A percentile compares a stretch with the other conserved stretches of the same genome.
These are phyloP conservation scores for Kodamaea hsintzibuensis DNA, from an alignment of 805 yeast species.

Conservation along the genomic window DNA sequence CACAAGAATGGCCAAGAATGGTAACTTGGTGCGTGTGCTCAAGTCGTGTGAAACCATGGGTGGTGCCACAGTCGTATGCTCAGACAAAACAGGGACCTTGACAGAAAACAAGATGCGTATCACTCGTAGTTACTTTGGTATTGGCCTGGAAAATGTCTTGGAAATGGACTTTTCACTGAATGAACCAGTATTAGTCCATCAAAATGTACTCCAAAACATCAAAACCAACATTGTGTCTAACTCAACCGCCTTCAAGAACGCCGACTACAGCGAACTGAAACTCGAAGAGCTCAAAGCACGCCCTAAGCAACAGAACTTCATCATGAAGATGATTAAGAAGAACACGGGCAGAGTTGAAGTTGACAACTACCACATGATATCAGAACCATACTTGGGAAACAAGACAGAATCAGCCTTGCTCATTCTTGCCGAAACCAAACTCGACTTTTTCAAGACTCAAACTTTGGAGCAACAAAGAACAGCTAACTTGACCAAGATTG, in stretches of 20 bases:
- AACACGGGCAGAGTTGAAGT: constrained; percentile 14
- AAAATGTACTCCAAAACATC: constrained; percentile 28
- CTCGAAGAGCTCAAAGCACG: constrained; percentile 26
- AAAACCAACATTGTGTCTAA: constrained; percentile 67
- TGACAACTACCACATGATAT: constrained; percentile 12
- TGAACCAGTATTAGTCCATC: constrained; percentile 34
- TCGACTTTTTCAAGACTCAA: constrained; percentile 45
- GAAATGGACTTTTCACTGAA: constrained; percentile 16
- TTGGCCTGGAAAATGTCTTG: constrained; percentile 17
- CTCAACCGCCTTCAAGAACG: constrained; percentile 87
- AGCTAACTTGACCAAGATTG: constrained; percentile 36
- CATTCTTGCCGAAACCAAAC: constrained; percentile 58
- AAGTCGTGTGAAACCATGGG: constrained; percentile 99
- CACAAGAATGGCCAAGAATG: constrained; percentile 95
- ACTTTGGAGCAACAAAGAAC: constrained; percentile 45
- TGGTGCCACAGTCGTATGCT: constrained; percentile 94
- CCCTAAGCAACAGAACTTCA: constrained; percentile 31
- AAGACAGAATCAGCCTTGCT: constrained; percentile 93
- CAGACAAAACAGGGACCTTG: constrained; percentile 96
- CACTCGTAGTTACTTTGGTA: constrained; percentile 72
- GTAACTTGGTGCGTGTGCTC: constrained; percentile 90
- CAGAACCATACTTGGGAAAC: constrained; percentile 80
- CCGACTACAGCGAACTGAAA: constrained; percentile 37
- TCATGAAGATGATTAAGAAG: constrained; percentile 24
- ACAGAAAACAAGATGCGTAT: constrained; percentile 94